Percentiles rank a stretch among this genome's conserved stretches.
Conservation (phyloP, 139 green algal genomes). For the Micractinium sp. region DNA sequence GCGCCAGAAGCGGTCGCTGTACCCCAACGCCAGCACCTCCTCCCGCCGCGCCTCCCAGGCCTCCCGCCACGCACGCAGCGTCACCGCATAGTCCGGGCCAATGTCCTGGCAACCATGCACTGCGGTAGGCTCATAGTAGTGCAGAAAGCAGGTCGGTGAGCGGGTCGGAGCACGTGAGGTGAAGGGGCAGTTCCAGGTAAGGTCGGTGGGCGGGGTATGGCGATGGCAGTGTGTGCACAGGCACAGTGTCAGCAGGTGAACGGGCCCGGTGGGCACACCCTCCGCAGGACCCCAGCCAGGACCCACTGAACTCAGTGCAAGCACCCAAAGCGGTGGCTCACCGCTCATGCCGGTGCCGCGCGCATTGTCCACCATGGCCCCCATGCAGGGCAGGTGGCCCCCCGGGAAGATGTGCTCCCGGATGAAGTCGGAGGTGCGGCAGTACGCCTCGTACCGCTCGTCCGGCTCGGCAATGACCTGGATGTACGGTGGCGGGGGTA, state of each 20-base stretch:
- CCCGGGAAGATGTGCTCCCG: conserved; percentile 98
- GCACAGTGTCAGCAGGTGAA: not conserved
- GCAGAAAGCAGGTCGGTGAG: not conserved
- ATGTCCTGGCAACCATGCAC: conserved; percentile 79
- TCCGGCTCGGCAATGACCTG: conserved; percentile 80
- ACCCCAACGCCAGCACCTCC: conserved; percentile 72
- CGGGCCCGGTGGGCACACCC: not conserved
- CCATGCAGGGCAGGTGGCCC: conserved; percentile 85
- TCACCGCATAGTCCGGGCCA: conserved; percentile 90
- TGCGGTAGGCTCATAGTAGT: not conserved
- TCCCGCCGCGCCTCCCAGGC: conserved; percentile 60
- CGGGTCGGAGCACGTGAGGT: not conserved
- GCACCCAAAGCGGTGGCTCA: not conserved
- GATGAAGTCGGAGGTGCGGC: conserved; percentile 93
- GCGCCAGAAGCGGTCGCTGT: conserved; percentile 83
- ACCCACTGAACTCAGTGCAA: not conserved
- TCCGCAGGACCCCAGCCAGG: not conserved
- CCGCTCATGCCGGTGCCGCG: conserved; percentile 56
- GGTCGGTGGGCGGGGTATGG: too few relatives aligned
- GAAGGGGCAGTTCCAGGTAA: not conserved
- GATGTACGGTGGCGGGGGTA: too few relatives aligned
- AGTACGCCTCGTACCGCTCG: conserved; percentile 90
- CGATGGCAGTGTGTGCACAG: too few relatives aligned
- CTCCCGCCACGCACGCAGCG: conserved; percentile 79
- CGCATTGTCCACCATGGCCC: conserved; percentile 79